A percentile compares a stretch with the other conserved stretches of the same genome.
Conservation (phyloP, 768 basidiomycete species). For the Cytidiella melzeri region DNA sequence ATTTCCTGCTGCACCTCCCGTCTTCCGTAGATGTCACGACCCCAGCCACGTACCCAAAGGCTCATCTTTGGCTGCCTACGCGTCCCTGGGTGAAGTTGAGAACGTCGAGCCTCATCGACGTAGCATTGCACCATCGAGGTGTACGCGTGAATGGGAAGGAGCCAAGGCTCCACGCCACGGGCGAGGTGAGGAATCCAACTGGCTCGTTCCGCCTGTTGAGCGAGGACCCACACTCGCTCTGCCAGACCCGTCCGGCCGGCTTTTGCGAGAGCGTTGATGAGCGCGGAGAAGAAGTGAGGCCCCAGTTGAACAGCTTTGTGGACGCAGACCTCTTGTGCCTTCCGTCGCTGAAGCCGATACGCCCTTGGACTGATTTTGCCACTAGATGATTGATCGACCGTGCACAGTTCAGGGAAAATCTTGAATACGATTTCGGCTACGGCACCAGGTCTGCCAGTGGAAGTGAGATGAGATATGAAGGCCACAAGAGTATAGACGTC, state of each 20-base stretch:
- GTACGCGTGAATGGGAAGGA: conserved; percentile 59
- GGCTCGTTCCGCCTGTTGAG: conserved; percentile 47
- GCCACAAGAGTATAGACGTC: conserved; percentile 9
- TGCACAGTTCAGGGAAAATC: conserved; percentile 48
- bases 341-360: conserved; percentile 16
- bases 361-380: conserved; percentile 19
- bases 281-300: conserved; percentile 50
- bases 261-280: conserved; percentile 59
- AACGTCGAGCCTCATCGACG: conserved; percentile 34
- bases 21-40: conserved; percentile 11
- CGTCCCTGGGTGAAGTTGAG: conserved; percentile 1
- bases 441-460: conserved; percentile 39
- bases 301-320: conserved; percentile 44
- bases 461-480: conserved; percentile 45
- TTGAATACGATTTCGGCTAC: conserved; percentile 44
- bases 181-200: conserved; percentile 37
- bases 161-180: conserved; percentile 45
- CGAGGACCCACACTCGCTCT: conserved; percentile 60
- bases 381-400: conserved; percentile 35
- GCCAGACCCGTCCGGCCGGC: conserved; percentile 47
- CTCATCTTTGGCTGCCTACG: conserved; percentile 19
- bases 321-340: conserved; percentile 28
- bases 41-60: conserved; percentile 27
- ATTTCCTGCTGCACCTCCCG: conserved; percentile 17
- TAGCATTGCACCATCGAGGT: conserved; percentile 68